A percentile compares a stretch with the other conserved stretches of the same genome.
Conservation (phyloP, 257 asterid genomes). For the Solanum sejunctum region DNA sequence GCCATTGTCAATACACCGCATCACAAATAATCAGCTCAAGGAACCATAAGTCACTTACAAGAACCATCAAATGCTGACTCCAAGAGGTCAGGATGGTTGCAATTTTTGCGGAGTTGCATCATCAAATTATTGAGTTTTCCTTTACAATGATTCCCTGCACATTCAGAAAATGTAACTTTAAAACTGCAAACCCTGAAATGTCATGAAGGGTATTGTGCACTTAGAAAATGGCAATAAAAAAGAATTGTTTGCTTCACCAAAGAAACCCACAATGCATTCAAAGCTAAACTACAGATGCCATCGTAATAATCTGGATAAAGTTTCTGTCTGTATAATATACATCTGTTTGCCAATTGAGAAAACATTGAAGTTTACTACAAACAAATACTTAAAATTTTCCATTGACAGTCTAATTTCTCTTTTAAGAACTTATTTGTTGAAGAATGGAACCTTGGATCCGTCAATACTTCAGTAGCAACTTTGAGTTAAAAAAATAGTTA, state of each 20-base stretch:
- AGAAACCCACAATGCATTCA: neutral
- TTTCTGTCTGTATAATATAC: neutral
- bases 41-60: constrained; percentile 39
- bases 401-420: neutral
- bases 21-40: neutral
- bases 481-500: neutral
- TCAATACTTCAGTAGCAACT: neutral
- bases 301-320: neutral
- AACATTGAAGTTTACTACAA: neutral
- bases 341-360: neutral
- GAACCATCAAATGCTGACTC: constrained; percentile 81
- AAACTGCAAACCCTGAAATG: neutral
- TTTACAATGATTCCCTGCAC: constrained; percentile 56
- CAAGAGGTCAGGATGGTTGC: constrained; percentile 97
- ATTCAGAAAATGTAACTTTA: neutral
- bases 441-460: neutral
- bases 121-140: constrained; percentile 72
- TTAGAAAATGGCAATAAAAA: neutral
- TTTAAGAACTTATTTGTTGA: neutral
- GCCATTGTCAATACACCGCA: neutral
- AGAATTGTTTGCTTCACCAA: neutral
- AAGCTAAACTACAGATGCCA: neutral
- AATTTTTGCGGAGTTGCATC: constrained; percentile 89
- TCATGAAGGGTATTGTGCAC: neutral
- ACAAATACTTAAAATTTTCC: neutral